Evolutionary conservation across 139 green algal species (phyloP).

Genomic region (Chlamydomonas applanata): DNA sequence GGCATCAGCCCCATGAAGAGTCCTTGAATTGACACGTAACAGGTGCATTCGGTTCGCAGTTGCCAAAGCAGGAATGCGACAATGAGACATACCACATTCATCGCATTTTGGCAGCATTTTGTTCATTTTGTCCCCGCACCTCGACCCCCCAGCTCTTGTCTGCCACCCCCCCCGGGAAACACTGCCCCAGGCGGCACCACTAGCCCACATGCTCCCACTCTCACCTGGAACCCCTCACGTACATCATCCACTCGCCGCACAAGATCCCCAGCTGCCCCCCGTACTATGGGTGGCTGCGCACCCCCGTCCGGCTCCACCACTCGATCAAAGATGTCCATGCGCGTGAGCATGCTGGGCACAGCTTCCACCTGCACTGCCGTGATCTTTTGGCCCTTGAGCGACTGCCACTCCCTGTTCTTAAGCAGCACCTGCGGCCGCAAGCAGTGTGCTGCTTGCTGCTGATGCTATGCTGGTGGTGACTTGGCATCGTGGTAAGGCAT

Average conservation of each 20-base stretch:
- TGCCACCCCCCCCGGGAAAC: neutral
- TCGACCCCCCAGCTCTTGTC: too few relatives aligned
- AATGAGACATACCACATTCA: too few relatives aligned
- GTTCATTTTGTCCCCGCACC: too few relatives aligned
- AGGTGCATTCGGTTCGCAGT: too few relatives aligned
- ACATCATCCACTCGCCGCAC: slow-evolving; percentile 56
- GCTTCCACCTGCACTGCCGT: slow-evolving; percentile 8
- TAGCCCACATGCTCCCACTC: neutral
- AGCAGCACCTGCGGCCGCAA: slow-evolving; percentile 21
- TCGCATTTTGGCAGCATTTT: too few relatives aligned
- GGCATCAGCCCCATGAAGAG: neutral
- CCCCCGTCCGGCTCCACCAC: neutral
- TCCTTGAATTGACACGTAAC: too few relatives aligned
- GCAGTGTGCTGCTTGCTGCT: neutral
- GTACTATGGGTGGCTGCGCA: slow-evolving; percentile 42
- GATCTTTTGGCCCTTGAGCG: slow-evolving; percentile 5
- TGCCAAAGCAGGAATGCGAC: neutral
- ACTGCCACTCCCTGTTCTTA: slow-evolving; percentile 18
- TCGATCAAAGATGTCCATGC: slow-evolving; percentile 17
- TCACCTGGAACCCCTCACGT: slow-evolving; percentile 55
- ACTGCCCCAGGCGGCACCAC: neutral
- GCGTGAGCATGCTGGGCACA: slow-evolving; percentile 30
- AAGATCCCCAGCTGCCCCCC: slow-evolving; percentile 33
- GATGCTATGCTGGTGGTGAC: neutral
- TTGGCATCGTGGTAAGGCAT: too few relatives aligned